A percentile compares a stretch with the other conserved stretches of the same genome.
Conservation (phyloP, 1,284 basidiomycete genomes). For the Ustilago loliicola region DNA sequence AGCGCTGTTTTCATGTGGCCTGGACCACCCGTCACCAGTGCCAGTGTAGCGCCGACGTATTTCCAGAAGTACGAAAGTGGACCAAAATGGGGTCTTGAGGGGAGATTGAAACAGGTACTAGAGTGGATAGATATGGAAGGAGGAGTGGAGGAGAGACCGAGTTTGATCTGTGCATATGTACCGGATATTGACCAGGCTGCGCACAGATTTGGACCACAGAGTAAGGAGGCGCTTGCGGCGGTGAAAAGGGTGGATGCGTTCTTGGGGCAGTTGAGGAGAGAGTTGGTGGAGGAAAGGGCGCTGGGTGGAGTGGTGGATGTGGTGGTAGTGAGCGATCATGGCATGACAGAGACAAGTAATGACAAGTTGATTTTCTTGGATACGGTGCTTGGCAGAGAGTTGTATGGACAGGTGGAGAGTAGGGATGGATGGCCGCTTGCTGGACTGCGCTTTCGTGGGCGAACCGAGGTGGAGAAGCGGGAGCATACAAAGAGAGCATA, state of each 20-base stretch:
- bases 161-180: constrained; percentile 74
- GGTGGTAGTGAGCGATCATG: constrained; percentile 91
- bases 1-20: constrained; percentile 60
- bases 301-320: constrained; percentile 86
- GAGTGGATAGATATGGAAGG: constrained; percentile 47
- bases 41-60: constrained; percentile 21
- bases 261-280: constrained; percentile 77
- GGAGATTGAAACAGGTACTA: constrained; percentile 24
- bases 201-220: constrained; percentile 80
- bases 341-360: constrained; percentile 87
- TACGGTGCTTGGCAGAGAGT: constrained; percentile 81
- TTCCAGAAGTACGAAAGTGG: constrained; percentile 57
- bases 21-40: constrained; percentile 49
- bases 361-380: constrained; percentile 84
- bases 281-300: constrained; percentile 78
- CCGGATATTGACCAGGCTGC: constrained; percentile 75
- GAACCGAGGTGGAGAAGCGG: neutral
- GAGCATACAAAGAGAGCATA: neutral
- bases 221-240: constrained; percentile 71
- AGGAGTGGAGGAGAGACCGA: constrained; percentile 32
- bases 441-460: constrained; percentile 35
- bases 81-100: constrained; percentile 33
- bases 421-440: constrained; percentile 76
- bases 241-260: constrained; percentile 81
- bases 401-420: constrained; percentile 77